phyloP scores from a whole-genome alignment of 192 early-diverging fungal genomes.

The Entomortierella lignicola region DNA sequence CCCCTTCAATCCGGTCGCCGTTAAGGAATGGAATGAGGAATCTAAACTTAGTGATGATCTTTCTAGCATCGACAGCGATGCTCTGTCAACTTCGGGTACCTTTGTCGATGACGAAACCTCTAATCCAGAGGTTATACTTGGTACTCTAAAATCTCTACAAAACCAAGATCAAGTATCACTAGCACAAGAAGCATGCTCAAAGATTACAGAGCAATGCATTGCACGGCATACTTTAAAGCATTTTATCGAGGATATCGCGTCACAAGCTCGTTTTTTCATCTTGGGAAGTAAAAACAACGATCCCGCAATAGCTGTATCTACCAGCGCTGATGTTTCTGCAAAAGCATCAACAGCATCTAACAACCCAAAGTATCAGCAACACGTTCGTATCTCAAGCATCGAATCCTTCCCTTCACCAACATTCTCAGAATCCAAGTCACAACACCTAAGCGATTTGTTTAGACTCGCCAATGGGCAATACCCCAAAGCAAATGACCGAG shows the following conservation, averaged over 20 bases:
- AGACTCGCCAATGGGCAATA: not conserved
- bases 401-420: not conserved
- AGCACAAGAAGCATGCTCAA: conserved; percentile 17
- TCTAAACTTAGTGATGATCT: not conserved
- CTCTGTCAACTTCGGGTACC: not conserved
- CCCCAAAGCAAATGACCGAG: not conserved
- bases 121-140: not conserved
- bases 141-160: not conserved
- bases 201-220: conserved; percentile 11
- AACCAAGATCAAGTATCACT: not conserved
- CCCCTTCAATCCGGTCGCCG: no score
- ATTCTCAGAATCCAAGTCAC: not conserved
- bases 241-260: no score
- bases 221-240: not conserved
- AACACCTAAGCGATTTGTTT: not conserved
- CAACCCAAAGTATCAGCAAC: not conserved
- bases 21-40: no score
- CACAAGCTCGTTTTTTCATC: not conserved
- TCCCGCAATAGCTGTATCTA: not conserved
- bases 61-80: not conserved
- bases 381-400: not conserved
- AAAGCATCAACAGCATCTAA: not conserved
- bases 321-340: not conserved
- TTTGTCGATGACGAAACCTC: not conserved
- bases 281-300: no score